Evolutionary conservation across 352 stramenopile species (phyloP).

Genomic region (Phytophthora niederhauseri): DNA sequence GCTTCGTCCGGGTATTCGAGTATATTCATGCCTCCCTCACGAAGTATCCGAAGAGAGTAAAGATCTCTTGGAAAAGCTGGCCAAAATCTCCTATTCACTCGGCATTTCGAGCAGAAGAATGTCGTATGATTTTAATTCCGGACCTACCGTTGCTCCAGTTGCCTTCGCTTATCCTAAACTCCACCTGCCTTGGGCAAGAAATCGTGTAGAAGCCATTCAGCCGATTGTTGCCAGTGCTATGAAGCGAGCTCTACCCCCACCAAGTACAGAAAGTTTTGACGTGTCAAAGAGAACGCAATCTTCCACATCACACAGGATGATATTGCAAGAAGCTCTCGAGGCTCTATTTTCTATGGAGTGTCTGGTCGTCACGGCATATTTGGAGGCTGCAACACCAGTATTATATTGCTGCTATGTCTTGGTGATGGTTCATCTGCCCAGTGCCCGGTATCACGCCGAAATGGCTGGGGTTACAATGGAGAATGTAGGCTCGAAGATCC

Average conservation of each 20-base stretch:
- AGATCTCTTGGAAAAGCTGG: constrained; percentile 10
- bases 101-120: neutral
- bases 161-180: neutral
- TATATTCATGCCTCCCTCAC: constrained; percentile 17
- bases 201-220: constrained; percentile 4
- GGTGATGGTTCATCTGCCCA: constrained; percentile 29
- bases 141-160: neutral
- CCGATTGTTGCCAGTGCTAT: neutral
- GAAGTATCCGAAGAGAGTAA: constrained; percentile 9
- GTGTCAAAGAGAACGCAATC: neutral
- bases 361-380: constrained; percentile 35
- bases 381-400: constrained; percentile 37
- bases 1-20: neutral
- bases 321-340: constrained; percentile 15
- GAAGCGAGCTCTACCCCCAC: neutral
- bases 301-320: neutral
- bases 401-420: constrained; percentile 29
- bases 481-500: constrained; percentile 3
- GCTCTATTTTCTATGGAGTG: constrained; percentile 37
- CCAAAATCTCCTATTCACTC: neutral
- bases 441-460: constrained; percentile 16
- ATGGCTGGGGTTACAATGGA: constrained; percentile 6
- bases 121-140: neutral
- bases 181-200: neutral
- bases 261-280: neutral